Conservation (phyloP, 345 rosid genomes). For the Lepidium africanum region DNA sequence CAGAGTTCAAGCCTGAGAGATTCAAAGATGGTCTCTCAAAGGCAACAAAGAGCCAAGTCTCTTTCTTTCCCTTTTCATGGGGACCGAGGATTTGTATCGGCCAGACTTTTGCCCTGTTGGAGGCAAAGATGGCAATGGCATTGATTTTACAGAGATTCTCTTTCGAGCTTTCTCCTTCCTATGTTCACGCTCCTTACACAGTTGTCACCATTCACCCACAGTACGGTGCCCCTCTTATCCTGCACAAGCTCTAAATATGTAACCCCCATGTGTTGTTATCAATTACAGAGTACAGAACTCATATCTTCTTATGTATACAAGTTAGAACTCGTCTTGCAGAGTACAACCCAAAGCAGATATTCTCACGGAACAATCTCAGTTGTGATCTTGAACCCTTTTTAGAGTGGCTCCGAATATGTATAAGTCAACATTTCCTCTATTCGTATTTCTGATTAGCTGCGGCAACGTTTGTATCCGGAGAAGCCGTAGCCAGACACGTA, state of each 20-base stretch:
- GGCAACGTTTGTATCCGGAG: too few species aligned
- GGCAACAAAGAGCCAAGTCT: conserved; percentile 37
- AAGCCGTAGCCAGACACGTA: too few species aligned
- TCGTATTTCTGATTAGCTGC: too few species aligned
- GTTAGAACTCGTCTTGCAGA: too few species aligned
- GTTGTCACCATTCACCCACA: conserved; percentile 31
- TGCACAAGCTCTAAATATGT: conserved; percentile 3
- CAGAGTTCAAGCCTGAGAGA: conserved; percentile 41
- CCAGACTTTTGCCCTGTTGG: conserved; percentile 46
- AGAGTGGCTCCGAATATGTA: too few species aligned
- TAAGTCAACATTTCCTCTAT: too few species aligned
- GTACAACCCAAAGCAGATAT: too few species aligned
- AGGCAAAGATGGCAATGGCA: conserved; percentile 38
- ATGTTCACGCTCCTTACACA: conserved; percentile 33
- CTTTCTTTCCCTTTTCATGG: conserved; percentile 36
- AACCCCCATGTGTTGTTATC: too few species aligned
- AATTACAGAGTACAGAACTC: too few species aligned
- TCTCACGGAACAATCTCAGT: too few species aligned
- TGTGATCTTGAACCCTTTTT: too few species aligned
- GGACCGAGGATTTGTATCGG: conserved; percentile 50
- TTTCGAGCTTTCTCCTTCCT: conserved; percentile 37
- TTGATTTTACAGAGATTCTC: conserved; percentile 37
- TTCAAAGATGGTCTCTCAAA: conserved; percentile 36
- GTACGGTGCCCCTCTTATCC: conserved; percentile 31
- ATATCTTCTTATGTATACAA: too few species aligned